phyloP scores from a whole-genome alignment of 768 basidiomycete species.

The Kwoniella dendrophila region DNA sequence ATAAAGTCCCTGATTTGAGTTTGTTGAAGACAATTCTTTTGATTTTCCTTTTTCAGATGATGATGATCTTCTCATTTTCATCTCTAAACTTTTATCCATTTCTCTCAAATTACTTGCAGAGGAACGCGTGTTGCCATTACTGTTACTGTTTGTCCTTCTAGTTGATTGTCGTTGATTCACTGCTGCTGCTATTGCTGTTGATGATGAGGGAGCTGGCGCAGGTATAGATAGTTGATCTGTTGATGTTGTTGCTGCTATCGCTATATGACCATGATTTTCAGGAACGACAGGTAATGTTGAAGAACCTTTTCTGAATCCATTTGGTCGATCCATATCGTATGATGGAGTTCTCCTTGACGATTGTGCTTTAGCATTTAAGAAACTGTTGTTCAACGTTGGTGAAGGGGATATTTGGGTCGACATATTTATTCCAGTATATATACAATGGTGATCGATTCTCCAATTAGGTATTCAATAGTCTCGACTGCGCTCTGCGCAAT shows the following conservation, averaged over 20 bases:
- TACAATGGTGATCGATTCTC: no score
- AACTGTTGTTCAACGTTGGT: slow-evolving; percentile 8
- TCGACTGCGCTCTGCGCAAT: slow-evolving; percentile 4
- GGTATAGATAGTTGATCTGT: no score
- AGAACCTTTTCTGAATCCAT: slow-evolving; percentile 3
- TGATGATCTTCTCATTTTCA: slow-evolving; percentile 12
- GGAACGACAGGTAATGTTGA: slow-evolving; percentile 16
- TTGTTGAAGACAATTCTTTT: slow-evolving; percentile 1
- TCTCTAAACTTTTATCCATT: slow-evolving; percentile 6
- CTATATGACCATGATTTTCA: slow-evolving; percentile 16
- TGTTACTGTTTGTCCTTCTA: background rate
- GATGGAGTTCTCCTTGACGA: slow-evolving; percentile 1
- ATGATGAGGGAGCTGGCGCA: slow-evolving; percentile 11
- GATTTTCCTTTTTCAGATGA: slow-evolving; percentile 14
- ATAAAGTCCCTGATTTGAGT: no score
- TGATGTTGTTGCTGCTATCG: background rate
- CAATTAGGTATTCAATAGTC: no score
- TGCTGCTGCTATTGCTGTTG: background rate
- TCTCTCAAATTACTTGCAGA: slow-evolving; percentile 7
- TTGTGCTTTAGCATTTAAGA: slow-evolving; percentile 16
- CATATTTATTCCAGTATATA: background rate
- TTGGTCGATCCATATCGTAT: background rate
- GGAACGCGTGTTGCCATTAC: background rate
- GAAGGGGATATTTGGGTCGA: background rate
- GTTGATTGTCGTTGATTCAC: background rate